These are phyloP conservation scores for Fulvia fulva DNA, from an alignment of 2,329 filamentous ascomycete species.

Conservation along the genomic window DNA sequence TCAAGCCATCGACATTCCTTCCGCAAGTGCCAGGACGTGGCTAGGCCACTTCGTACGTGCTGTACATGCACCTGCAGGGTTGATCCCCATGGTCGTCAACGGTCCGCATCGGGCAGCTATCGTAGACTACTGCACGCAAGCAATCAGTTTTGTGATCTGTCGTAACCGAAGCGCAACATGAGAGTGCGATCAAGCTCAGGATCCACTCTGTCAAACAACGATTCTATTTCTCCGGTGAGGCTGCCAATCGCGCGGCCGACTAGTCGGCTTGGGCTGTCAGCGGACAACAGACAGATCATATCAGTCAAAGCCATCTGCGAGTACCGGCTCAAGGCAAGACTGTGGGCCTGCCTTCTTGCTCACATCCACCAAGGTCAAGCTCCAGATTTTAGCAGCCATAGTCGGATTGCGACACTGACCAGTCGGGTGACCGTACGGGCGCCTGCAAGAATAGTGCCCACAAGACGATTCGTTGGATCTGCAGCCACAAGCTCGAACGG, in stretches of 20 bases:
- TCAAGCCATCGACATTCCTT: background rate
- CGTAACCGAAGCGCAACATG: conserved; percentile 18
- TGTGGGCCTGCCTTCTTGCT: conserved; percentile 3
- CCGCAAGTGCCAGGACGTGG: background rate
- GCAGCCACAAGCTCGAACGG: conserved; percentile 24
- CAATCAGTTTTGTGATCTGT: conserved; percentile 19
- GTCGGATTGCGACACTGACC: conserved; percentile 19
- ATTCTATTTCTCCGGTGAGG: background rate
- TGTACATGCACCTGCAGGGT: conserved; percentile 16
- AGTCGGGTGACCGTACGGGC: conserved; percentile 20
- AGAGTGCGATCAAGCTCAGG: conserved; percentile 21
- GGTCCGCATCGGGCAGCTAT: conserved; percentile 22
- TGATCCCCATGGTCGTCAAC: conserved; percentile 21
- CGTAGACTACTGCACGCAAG: conserved; percentile 24
- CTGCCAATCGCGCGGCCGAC: conserved; percentile 11
- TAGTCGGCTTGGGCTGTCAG: conserved; percentile 2
- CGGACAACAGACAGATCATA: conserved; percentile 14
- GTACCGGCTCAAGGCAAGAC: conserved; percentile 14
- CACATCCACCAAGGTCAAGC: conserved; percentile 11
- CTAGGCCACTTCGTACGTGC: conserved; percentile 11
- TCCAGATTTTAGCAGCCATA: conserved; percentile 15
- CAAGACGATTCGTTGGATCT: conserved; percentile 22
- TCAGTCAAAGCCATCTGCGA: conserved; percentile 14
- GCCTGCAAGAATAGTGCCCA: conserved; percentile 24
- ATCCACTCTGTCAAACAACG: conserved; percentile 6